Evolutionary conservation across 805 yeast species (phyloP).

Genomic region (Priceomyces castillae): DNA sequence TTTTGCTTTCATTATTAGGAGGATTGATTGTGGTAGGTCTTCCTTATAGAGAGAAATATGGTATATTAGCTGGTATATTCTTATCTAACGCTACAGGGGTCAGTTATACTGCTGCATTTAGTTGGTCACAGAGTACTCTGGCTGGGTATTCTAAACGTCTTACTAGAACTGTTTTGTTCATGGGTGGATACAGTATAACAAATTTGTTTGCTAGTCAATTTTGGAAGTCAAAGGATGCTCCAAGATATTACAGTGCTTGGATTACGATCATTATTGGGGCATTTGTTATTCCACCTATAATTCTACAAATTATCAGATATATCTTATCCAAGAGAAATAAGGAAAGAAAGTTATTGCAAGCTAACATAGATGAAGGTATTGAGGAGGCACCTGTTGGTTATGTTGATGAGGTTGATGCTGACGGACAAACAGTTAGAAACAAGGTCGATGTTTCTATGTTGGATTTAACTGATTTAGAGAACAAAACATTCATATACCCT

Average conservation of each 20-base stretch:
- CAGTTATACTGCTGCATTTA: slow-evolving; percentile 31
- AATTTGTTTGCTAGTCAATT: slow-evolving; percentile 57
- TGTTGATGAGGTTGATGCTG: slow-evolving; percentile 17
- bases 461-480: slow-evolving; percentile 52
- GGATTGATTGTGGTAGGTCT: slow-evolving; percentile 45
- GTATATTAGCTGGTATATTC: slow-evolving; percentile 41
- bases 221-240: slow-evolving; percentile 48
- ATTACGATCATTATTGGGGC: slow-evolving; percentile 52
- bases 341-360: slow-evolving; percentile 43
- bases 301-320: slow-evolving; percentile 31
- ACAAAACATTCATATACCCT: slow-evolving; percentile 51
- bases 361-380: slow-evolving; percentile 19
- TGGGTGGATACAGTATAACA: slow-evolving; percentile 47
- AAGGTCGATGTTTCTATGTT: slow-evolving; percentile 19
- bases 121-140: slow-evolving; percentile 30
- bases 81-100: slow-evolving; percentile 48
- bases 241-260: slow-evolving; percentile 41
- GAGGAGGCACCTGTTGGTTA: slow-evolving; percentile 4
- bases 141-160: slow-evolving; percentile 53
- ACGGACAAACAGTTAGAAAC: slow-evolving; percentile 37
- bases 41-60: slow-evolving; percentile 44
- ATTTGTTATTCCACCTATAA: slow-evolving; percentile 44
- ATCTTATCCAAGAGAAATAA: slow-evolving; percentile 45
- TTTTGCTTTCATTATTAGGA: slow-evolving; percentile 38
- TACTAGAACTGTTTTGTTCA: slow-evolving; percentile 43